A percentile compares a stretch with the other conserved stretches of the same genome.
Evolutionary conservation across 345 rosid genomes (phyloP).

Genomic region (Euphorbia pulcherrima): DNA sequence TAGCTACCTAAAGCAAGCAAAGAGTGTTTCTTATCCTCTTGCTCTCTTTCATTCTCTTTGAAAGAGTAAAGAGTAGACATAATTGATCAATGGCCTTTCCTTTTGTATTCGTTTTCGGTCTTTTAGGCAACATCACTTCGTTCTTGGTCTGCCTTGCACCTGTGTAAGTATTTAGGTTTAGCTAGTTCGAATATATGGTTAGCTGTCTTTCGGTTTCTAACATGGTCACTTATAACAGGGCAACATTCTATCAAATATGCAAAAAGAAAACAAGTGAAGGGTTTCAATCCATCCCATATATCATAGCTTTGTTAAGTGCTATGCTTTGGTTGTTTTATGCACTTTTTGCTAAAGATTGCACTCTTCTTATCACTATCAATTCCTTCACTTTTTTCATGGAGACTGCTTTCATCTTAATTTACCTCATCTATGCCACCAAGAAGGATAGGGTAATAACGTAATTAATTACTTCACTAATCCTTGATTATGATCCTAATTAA

Average conservation of each 20-base stretch:
- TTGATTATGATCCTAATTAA: no score
- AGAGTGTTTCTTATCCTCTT: not conserved
- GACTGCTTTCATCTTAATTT: slow-evolving; percentile 15
- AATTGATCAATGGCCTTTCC: slow-evolving; percentile 1
- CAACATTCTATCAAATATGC: slow-evolving; percentile 23
- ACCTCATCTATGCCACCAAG: slow-evolving; percentile 20
- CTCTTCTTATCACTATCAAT: slow-evolving; percentile 30
- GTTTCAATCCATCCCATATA: slow-evolving; percentile 28
- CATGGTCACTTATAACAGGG: slow-evolving; percentile 14
- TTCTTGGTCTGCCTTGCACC: slow-evolving; percentile 14
- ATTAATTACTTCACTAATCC: no score
- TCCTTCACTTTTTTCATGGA: slow-evolving; percentile 24
- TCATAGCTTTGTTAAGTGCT: slow-evolving; percentile 25
- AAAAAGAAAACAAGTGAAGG: slow-evolving; percentile 34
- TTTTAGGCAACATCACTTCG: slow-evolving; percentile 6
- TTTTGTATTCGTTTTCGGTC: slow-evolving; percentile 5
- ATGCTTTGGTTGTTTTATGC: slow-evolving; percentile 32
- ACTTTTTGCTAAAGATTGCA: slow-evolving; percentile 13
- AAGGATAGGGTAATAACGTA: slow-evolving; percentile 12
- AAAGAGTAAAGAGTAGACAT: not conserved
- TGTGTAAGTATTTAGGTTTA: slow-evolving; percentile 6
- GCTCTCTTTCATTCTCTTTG: not conserved
- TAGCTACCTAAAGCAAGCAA: not conserved
- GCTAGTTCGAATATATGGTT: no score
- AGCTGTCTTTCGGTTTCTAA: no score